These are phyloP conservation scores for Conticribra weissflogii DNA, from an alignment of 108 stramenopile genomes.

Conservation along the genomic window DNA sequence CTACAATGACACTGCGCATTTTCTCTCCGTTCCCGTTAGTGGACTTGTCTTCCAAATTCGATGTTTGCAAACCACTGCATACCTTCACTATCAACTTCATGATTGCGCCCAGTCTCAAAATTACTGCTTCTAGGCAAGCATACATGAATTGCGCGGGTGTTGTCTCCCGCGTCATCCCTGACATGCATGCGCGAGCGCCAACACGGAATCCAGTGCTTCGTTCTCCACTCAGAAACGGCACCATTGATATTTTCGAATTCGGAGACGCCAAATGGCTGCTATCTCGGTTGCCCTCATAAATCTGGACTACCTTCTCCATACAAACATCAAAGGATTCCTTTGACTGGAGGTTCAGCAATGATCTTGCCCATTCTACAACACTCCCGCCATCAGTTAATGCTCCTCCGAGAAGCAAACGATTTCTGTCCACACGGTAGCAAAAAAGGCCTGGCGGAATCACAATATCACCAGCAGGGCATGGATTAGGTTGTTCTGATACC, in stretches of 20 bases:
- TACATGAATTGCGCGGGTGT: conserved; percentile 64
- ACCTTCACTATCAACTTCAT: conserved; percentile 47
- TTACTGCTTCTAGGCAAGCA: conserved; percentile 72
- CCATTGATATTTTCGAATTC: conserved; percentile 32
- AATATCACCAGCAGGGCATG: conserved; percentile 10
- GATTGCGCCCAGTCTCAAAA: conserved; percentile 63
- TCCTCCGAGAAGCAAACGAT: conserved; percentile 72
- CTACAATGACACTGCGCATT: conserved; percentile 61
- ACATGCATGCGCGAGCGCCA: conserved; percentile 68
- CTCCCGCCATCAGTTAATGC: conserved; percentile 87
- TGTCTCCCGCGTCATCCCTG: conserved; percentile 74
- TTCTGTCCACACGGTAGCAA: conserved; percentile 75
- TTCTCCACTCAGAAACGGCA: conserved; percentile 83
- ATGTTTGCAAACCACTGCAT: background rate
- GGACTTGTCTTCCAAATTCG: background rate
- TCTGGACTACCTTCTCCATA: conserved; percentile 43
- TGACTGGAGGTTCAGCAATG: conserved; percentile 58
- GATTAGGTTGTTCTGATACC: background rate
- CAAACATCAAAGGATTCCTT: conserved; percentile 51
- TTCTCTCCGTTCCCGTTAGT: too few relatives aligned
- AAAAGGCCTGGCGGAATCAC: conserved; percentile 66
- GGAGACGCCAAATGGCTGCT: background rate
- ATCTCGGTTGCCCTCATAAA: conserved; percentile 10
- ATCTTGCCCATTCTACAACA: conserved; percentile 76
- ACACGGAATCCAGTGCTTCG: conserved; percentile 79